Evolutionary conservation across 2,329 filamentous ascomycete genomes (phyloP).

Genomic region (Tolypocladium album): DNA sequence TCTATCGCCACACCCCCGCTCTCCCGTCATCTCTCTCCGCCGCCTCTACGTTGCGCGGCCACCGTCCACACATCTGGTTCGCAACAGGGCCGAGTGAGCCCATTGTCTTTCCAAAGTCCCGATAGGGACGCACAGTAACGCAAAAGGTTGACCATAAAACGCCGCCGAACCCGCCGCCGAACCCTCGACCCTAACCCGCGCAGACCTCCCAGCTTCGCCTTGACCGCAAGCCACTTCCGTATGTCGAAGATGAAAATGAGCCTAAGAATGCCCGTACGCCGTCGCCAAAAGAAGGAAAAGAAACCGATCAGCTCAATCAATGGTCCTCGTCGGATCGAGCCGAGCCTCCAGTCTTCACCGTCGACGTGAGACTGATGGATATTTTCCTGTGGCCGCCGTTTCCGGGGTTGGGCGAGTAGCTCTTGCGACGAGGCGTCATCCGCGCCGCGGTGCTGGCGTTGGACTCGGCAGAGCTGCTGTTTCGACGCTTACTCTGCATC

Average conservation of each 20-base stretch:
- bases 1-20: not conserved
- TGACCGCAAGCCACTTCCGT: not conserved
- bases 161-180: not conserved
- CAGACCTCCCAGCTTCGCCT: not conserved
- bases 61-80: not conserved
- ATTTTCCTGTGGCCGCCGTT: slow-evolving; percentile 40
- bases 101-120: not conserved
- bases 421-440: slow-evolving; percentile 22
- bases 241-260: not conserved
- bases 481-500: slow-evolving; percentile 52
- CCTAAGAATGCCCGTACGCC: slow-evolving; percentile 7
- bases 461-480: slow-evolving; percentile 40
- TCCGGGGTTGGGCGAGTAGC: slow-evolving; percentile 29
- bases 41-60: not conserved
- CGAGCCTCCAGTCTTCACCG: slow-evolving; percentile 28
- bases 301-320: slow-evolving; percentile 13
- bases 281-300: slow-evolving; percentile 4
- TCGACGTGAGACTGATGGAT: slow-evolving; percentile 44
- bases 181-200: not conserved
- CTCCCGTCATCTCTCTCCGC: not conserved
- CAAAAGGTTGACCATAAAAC: not conserved
- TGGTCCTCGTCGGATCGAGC: slow-evolving; percentile 28
- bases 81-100: not conserved
- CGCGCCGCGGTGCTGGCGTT: slow-evolving; percentile 25
- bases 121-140: not conserved